Base-by-base conservation (phyloP, 1,139 yeast species). In the Yamadazyma dendronema region DNA sequence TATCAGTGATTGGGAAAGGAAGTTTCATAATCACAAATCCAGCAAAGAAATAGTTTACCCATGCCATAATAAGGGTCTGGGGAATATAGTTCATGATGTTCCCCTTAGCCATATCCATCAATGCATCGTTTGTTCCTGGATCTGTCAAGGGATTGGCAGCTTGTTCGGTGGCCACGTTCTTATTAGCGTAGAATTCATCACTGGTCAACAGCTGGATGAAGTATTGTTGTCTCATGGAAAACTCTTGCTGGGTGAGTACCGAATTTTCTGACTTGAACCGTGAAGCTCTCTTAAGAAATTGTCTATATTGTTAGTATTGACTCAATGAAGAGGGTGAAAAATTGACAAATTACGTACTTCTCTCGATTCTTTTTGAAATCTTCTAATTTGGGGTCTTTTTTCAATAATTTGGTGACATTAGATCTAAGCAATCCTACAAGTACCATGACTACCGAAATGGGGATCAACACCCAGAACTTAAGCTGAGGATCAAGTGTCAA, bases 41-140 rank as follows among this genome's bases (percentile, higher is more conserved):
- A 7, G 94, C 89, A 59, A 89, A 92, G 64, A 92, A 88, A 51
- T 82, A 87, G 57, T 88, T 88, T 47, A 90, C 92, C 96, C 97
- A 92, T 49, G 90, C 90, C 97, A 92, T 90, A 50, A 90, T 84
- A 33, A 89, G 59, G 0, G 97, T 88, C 62, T 92, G 97, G 1
- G 97, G 97, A 14, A 89, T 77, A 56, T 83, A 87, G 60, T 81
- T 86, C 58, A 90, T 80, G 50, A 88, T 67, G 53, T 88, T 90
- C 4, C 84, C 82, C 56, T 87, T 87, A 40, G 90, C 78, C 83
- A 87, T 83, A 38, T 72, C 74, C 75, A 84, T 74, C 69, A 89
- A 65, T n/a, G 82, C 79, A 38, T 89, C 96, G 49, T 83, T 75
- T 17, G 81, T 72, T 33, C 72, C 69, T 1, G 95, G 83, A 52